A percentile compares a stretch with the other conserved stretches of the same genome.
Conservation (phyloP, 1,284 basidiomycete species). For the Singerocomus inundabilis region DNA sequence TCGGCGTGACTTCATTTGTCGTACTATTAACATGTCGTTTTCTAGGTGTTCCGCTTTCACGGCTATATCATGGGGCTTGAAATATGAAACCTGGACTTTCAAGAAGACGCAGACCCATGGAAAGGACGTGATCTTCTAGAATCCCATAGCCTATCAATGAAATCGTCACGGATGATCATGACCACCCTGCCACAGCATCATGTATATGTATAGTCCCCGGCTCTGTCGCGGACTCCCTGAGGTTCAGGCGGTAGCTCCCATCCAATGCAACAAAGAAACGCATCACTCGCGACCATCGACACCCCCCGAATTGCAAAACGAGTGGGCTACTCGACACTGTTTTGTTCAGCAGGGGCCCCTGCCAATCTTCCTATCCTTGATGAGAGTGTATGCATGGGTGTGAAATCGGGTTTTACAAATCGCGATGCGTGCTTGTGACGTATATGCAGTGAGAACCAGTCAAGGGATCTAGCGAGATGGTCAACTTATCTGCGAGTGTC, state of each 20-base stretch:
- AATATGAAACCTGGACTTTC: background rate
- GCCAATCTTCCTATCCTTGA: background rate
- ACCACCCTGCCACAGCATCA: background rate
- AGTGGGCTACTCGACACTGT: background rate
- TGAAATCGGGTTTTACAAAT: background rate
- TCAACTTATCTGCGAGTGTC: background rate
- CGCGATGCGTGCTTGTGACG: background rate
- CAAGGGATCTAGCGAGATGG: too few species aligned
- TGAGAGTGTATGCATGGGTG: background rate
- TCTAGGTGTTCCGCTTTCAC: too few species aligned
- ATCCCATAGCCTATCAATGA: too few species aligned
- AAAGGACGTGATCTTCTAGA: too few species aligned
- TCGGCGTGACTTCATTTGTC: too few species aligned
- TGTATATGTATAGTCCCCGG: too few species aligned
- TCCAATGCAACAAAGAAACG: background rate
- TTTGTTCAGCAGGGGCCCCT: background rate
- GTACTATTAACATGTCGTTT: too few species aligned
- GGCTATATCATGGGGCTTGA: too few species aligned
- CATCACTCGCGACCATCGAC: background rate
- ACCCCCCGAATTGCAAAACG: background rate
- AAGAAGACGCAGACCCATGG: background rate
- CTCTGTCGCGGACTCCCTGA: background rate
- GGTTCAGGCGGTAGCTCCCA: background rate
- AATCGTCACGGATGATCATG: background rate
- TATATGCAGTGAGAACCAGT: background rate